These are phyloP conservation scores for Pseudogymnoascus sp. DNA, from an alignment of 2,329 filamentous ascomycete species.

Conservation along the genomic window DNA sequence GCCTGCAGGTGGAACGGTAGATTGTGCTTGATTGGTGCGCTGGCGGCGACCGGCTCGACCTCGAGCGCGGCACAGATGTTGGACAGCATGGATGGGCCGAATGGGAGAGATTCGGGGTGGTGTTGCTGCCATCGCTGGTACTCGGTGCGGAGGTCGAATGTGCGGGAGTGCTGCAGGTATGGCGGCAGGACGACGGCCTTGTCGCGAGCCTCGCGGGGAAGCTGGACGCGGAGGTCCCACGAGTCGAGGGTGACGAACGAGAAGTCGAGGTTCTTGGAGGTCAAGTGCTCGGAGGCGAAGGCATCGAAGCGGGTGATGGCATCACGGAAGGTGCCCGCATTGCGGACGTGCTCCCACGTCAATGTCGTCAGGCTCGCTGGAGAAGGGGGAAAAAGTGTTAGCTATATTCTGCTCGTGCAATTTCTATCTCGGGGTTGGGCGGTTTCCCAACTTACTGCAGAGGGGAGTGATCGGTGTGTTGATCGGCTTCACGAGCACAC, in stretches of 20 bases:
- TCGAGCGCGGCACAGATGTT: constrained; percentile 98
- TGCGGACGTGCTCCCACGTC: constrained; percentile 98
- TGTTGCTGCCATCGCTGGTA: constrained; percentile 98
- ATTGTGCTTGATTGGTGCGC: constrained; percentile 97
- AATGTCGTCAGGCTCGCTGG: constrained; percentile 91
- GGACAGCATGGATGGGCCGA: constrained; percentile 87
- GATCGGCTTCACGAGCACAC: constrained; percentile 93
- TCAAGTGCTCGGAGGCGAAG: constrained; percentile 86
- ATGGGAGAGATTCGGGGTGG: constrained; percentile 93
- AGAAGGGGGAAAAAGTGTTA: constrained; percentile 12
- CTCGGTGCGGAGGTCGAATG: constrained; percentile 92
- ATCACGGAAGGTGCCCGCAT: constrained; percentile 93
- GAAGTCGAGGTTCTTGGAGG: constrained; percentile 87
- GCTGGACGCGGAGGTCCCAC: constrained; percentile 95
- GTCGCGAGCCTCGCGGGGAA: constrained; percentile 94
- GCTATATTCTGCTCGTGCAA: constrained; percentile 16
- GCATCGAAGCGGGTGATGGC: constrained; percentile 91
- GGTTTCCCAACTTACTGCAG: constrained; percentile 59
- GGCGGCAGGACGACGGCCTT: constrained; percentile 94
- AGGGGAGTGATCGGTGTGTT: constrained; percentile 98
- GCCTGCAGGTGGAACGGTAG: constrained; percentile 96
- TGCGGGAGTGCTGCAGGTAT: constrained; percentile 95
- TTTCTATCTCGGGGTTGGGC: constrained; percentile 11
- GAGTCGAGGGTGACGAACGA: constrained; percentile 97
- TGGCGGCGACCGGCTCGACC: constrained; percentile 94